Percentiles rank a stretch among this genome's conserved stretches.
Evolutionary conservation across 202 grass and related monocot species (phyloP).

Genomic region (Schoenoplectus tabernaemontani): DNA sequence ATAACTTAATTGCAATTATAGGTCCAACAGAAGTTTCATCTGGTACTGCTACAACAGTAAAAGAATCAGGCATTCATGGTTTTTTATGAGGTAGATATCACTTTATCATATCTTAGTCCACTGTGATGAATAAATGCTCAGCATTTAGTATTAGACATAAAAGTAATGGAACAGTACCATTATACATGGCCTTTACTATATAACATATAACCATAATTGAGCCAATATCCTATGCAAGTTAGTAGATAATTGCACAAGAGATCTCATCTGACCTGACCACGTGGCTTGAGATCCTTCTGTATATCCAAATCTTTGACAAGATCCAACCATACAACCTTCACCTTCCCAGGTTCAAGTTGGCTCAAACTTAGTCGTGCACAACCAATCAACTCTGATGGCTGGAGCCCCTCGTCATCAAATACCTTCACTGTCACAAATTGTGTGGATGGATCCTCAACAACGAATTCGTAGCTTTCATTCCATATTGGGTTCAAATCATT

Average conservation of each 20-base stretch:
- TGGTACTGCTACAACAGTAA: not conserved
- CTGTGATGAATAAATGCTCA: not conserved
- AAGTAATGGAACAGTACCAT: not conserved
- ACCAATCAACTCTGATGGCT: conserved; percentile 71
- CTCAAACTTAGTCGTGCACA: conserved; percentile 58
- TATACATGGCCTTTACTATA: too few relatives aligned
- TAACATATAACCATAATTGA: too few relatives aligned
- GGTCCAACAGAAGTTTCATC: not conserved
- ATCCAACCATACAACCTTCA: conserved; percentile 85
- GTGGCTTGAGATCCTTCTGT: conserved; percentile 68
- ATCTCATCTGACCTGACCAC: conserved; percentile 68
- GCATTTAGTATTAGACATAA: not conserved
- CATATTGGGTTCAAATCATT: conserved; percentile 99
- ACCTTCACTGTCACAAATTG: conserved; percentile 78
- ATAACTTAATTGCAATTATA: not conserved
- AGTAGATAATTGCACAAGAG: not conserved
- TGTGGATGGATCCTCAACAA: conserved; percentile 82
- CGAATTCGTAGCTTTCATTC: conserved; percentile 95
- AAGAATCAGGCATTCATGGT: not conserved
- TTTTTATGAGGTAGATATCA: not conserved
- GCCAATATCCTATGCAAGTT: not conserved
- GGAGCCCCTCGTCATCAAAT: conserved; percentile 88
- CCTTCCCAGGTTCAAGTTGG: conserved; percentile 76
- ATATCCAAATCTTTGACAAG: conserved; percentile 91
- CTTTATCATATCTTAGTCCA: not conserved